Conservation (phyloP, 2,329 filamentous ascomycete species). For the Albophoma yamanashiensis region DNA sequence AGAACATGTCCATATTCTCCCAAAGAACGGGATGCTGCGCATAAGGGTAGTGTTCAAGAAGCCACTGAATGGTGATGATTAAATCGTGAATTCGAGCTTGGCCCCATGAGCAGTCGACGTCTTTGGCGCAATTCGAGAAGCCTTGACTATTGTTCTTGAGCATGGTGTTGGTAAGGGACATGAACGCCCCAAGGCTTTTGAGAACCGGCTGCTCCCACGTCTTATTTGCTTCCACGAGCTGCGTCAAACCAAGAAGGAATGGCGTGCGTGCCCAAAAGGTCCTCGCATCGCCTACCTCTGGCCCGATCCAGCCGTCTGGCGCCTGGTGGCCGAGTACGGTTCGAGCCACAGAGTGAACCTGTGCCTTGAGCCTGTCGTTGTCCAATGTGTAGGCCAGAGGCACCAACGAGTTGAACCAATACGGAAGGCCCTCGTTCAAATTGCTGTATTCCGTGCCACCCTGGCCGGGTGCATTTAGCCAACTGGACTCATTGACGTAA, state of each 20-base stretch:
- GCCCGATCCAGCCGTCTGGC: conserved; percentile 43
- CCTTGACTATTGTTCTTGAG: conserved; percentile 40
- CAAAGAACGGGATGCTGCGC: conserved; percentile 19
- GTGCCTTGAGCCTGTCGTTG: conserved; percentile 28
- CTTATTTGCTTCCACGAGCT: conserved; percentile 20
- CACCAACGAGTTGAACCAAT: conserved; percentile 51
- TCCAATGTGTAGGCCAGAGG: conserved; percentile 41
- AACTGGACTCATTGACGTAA: conserved; percentile 37
- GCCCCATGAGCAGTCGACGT: conserved; percentile 23
- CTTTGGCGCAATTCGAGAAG: conserved; percentile 30
- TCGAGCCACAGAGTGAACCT: conserved; percentile 24
- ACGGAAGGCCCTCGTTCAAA: conserved; percentile 46
- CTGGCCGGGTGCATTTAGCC: conserved; percentile 19
- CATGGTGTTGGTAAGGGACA: conserved; percentile 41
- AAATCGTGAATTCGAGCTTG: conserved; percentile 25
- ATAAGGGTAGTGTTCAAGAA: conserved; percentile 22
- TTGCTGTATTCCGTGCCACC: conserved; percentile 42
- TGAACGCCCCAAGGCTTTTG: conserved; percentile 9
- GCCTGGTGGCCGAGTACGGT: conserved; percentile 30
- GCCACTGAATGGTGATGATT: conserved; percentile 27
- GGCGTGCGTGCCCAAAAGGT: conserved; percentile 21
- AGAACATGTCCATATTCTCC: conserved; percentile 29
- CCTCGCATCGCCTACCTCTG: conserved; percentile 14
- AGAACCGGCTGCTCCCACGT: conserved; percentile 11
- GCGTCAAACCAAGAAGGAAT: conserved; percentile 19